Evolutionary conservation across 2,329 filamentous ascomycete genomes (phyloP).

Genomic region (Fusarium duplospermum): DNA sequence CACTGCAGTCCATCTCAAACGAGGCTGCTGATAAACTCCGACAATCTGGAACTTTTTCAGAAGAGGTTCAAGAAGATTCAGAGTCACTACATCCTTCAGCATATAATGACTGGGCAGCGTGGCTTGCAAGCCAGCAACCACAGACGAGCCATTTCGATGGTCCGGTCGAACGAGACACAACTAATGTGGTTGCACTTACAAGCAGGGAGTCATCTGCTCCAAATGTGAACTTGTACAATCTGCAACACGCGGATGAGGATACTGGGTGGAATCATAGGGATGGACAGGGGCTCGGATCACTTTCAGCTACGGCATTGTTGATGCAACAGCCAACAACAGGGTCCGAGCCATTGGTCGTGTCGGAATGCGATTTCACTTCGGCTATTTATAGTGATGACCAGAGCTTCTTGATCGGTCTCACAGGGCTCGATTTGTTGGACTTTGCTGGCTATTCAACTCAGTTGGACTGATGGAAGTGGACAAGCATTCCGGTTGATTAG

Average conservation of each 20-base stretch:
- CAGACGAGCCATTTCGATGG: background rate
- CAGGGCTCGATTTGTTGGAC: slow-evolving; percentile 39
- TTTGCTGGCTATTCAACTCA: slow-evolving; percentile 33
- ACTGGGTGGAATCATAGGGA: background rate
- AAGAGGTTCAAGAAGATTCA: background rate
- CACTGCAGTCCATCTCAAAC: slow-evolving; percentile 35
- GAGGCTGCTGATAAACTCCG: slow-evolving; percentile 35
- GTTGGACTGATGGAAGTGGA: background rate
- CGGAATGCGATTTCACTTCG: slow-evolving; percentile 12
- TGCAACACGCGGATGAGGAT: background rate
- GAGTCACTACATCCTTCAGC: background rate
- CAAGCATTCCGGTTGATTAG: background rate
- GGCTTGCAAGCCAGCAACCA: slow-evolving; percentile 28
- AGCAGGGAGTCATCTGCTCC: background rate
- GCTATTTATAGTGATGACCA: slow-evolving; percentile 36
- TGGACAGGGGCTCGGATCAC: background rate
- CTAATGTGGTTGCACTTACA: background rate
- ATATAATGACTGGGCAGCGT: slow-evolving; percentile 38
- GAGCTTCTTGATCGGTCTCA: slow-evolving; percentile 41
- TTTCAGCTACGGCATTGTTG: background rate
- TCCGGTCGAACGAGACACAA: background rate
- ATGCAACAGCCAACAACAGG: background rate
- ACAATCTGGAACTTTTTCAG: background rate
- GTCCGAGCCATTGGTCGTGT: background rate
- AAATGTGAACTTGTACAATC: background rate